A percentile compares a stretch with the other conserved stretches of the same genome.
Evolutionary conservation across 2,329 filamentous ascomycete genomes (phyloP).

Genomic region (Fusarium devonianum): DNA sequence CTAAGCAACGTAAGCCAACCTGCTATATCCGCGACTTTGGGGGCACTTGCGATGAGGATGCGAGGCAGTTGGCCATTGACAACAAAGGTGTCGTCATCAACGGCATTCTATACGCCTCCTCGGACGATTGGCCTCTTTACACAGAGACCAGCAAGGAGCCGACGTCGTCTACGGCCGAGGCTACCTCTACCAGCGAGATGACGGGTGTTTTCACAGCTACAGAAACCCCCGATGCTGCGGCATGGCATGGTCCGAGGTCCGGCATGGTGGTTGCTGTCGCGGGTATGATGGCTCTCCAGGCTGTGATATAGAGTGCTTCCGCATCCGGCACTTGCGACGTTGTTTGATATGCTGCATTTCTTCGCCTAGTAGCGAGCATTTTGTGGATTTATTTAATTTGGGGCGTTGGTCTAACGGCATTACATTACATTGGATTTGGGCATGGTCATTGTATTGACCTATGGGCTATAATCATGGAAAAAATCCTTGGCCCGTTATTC

Average conservation of each 20-base stretch:
- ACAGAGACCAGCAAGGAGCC: slow-evolving; percentile 36
- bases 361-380: too few relatives aligned
- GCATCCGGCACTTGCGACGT: background rate
- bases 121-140: slow-evolving; percentile 52
- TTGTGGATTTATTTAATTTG: background rate
- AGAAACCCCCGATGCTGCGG: slow-evolving; percentile 41
- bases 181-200: slow-evolving; percentile 29
- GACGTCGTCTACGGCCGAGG: slow-evolving; percentile 29
- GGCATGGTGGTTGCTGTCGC: slow-evolving; percentile 19
- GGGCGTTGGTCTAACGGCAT: too few relatives aligned
- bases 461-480: too few relatives aligned
- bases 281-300: slow-evolving; percentile 4
- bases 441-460: too few relatives aligned
- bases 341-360: background rate
- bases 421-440: too few relatives aligned
- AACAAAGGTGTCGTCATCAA: slow-evolving; percentile 65
- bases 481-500: too few relatives aligned
- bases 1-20: slow-evolving; percentile 56
- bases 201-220: slow-evolving; percentile 49
- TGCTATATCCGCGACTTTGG: slow-evolving; percentile 66
- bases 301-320: background rate
- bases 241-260: slow-evolving; percentile 17
- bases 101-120: slow-evolving; percentile 60
- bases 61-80: slow-evolving; percentile 56
- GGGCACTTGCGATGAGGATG: slow-evolving; percentile 58